Percentiles rank a stretch among this genome's conserved stretches.
Evolutionary conservation across 2,329 filamentous ascomycete genomes (phyloP).

Genomic region (Escovopsis sp.): DNA sequence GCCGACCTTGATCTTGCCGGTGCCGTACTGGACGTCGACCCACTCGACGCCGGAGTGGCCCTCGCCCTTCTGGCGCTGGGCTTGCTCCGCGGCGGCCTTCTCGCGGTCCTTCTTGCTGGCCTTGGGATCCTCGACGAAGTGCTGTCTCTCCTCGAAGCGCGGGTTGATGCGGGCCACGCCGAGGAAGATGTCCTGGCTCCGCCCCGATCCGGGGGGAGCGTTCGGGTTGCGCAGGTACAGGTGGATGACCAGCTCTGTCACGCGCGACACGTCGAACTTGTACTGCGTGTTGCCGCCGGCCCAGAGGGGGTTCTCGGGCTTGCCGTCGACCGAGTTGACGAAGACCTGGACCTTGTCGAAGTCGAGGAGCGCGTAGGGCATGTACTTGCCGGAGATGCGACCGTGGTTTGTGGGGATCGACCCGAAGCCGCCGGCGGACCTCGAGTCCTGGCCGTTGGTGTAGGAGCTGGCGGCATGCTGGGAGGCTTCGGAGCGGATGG

Average conservation of each 20-base stretch:
- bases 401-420: slow-evolving; percentile 86
- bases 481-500: slow-evolving; percentile 41
- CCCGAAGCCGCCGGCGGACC: slow-evolving; percentile 69
- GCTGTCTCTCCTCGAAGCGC: slow-evolving; percentile 69
- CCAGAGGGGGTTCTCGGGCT: slow-evolving; percentile 88
- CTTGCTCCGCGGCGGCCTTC: slow-evolving; percentile 56
- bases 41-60: slow-evolving; percentile 71
- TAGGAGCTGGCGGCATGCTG: slow-evolving; percentile 48
- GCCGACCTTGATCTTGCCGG: slow-evolving; percentile 77
- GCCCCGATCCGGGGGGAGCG: slow-evolving; percentile 69
- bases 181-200: slow-evolving; percentile 92
- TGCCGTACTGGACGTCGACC: slow-evolving; percentile 81
- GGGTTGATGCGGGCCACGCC: slow-evolving; percentile 83
- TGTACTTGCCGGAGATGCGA: slow-evolving; percentile 87
- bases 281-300: slow-evolving; percentile 97
- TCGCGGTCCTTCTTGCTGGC: slow-evolving; percentile 75
- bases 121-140: slow-evolving; percentile 64
- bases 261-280: slow-evolving; percentile 96
- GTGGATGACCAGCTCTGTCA: slow-evolving; percentile 80
- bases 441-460: slow-evolving; percentile 33
- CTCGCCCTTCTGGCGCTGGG: slow-evolving; percentile 30
- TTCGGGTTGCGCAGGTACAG: slow-evolving; percentile 89
- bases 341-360: slow-evolving; percentile 99
- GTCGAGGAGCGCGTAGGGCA: slow-evolving; percentile 91
- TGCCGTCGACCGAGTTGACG: slow-evolving; percentile 90